These are phyloP conservation scores for Arxiozyma telluris DNA, from an alignment of 1,139 yeast genomes.

Conservation along the genomic window DNA sequence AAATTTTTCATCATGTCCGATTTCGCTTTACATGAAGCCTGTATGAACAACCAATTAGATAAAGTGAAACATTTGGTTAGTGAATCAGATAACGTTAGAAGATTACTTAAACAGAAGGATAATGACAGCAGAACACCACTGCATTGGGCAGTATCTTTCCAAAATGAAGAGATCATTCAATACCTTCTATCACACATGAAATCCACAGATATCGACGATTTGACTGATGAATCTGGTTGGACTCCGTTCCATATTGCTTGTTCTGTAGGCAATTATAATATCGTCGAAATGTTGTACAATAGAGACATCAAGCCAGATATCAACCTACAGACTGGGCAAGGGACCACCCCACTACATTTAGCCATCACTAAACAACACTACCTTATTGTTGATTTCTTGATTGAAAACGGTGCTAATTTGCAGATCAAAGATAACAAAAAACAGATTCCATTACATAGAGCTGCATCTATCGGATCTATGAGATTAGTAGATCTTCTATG, in stretches of 20 bases:
- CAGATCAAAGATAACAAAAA: slow-evolving; percentile 59
- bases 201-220: slow-evolving; percentile 55
- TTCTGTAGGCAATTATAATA: slow-evolving; percentile 55
- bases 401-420: slow-evolving; percentile 50
- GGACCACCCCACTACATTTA: slow-evolving; percentile 64
- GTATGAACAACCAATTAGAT: slow-evolving; percentile 24
- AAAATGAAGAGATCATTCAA: slow-evolving; percentile 44
- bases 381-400: slow-evolving; percentile 43
- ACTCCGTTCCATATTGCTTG: slow-evolving; percentile 78
- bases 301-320: slow-evolving; percentile 41
- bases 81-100: slow-evolving; percentile 9
- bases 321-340: slow-evolving; percentile 49
- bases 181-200: slow-evolving; percentile 21
- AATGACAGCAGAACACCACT: slow-evolving; percentile 73
- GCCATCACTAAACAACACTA: slow-evolving; percentile 64
- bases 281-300: slow-evolving; percentile 39
- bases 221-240: slow-evolving; percentile 75
- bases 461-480: slow-evolving; percentile 67
- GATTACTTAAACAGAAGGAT: slow-evolving; percentile 35
- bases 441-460: slow-evolving; percentile 69
- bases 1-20: slow-evolving; percentile 3
- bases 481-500: slow-evolving; percentile 39
- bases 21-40: slow-evolving; percentile 25
- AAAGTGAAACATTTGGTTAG: slow-evolving; percentile 19
- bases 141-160: slow-evolving; percentile 81